Conservation (phyloP, 129 eudicot genomes). For the Oenanthe sinensis region DNA sequence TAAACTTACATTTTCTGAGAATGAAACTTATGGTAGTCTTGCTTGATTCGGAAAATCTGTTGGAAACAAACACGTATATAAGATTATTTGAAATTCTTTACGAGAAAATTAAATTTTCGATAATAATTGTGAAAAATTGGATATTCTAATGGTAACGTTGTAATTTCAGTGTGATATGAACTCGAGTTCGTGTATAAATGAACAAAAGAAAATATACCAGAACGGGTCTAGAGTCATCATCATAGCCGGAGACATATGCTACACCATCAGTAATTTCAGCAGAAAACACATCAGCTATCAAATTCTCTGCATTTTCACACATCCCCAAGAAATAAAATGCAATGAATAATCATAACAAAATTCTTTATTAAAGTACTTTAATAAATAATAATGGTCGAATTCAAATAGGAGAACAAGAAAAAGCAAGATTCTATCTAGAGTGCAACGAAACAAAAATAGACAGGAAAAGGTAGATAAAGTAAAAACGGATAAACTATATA, state of each 20-base stretch:
- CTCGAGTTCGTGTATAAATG: not conserved
- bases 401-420: slow-evolving; percentile 26
- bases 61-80: not conserved
- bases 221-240: slow-evolving; percentile 79
- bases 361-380: slow-evolving; percentile 36
- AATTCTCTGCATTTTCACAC: slow-evolving; percentile 34
- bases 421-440: slow-evolving; percentile 31
- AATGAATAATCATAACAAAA: slow-evolving; percentile 8
- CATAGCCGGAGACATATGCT: slow-evolving; percentile 92
- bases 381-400: slow-evolving; percentile 7
- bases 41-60: slow-evolving; percentile 87
- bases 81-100: not conserved
- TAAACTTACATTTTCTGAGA: slow-evolving; percentile 94
- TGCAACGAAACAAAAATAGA: slow-evolving; percentile 20
- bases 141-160: not conserved
- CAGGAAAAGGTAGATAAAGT: slow-evolving; percentile 8
- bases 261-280: slow-evolving; percentile 87
- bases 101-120: too few relatives aligned
- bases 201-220: slow-evolving; percentile 29
- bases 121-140: not conserved
- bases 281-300: slow-evolving; percentile 93
- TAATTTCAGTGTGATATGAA: not conserved
- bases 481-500: slow-evolving; percentile 4
- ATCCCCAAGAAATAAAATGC: not conserved
- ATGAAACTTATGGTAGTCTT: slow-evolving; percentile 79